Conservation (phyloP, 768 basidiomycete species). For the Porphyrellus cyaneotinctus region DNA sequence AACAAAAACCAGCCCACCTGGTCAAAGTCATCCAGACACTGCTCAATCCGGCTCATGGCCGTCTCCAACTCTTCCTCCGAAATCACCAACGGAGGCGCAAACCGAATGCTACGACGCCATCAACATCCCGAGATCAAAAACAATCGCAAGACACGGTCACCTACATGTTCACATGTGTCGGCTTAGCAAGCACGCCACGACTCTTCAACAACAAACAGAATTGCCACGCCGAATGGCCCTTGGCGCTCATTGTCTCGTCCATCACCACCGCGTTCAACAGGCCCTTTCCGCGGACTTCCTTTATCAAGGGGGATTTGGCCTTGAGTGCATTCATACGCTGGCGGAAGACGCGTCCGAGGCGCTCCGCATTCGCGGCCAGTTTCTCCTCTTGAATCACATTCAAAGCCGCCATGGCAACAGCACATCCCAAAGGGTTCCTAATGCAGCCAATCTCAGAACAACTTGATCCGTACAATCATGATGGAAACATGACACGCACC, state of each 20-base stretch:
- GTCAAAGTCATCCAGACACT: slow-evolving; percentile 79
- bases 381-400: slow-evolving; percentile 87
- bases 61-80: slow-evolving; percentile 78
- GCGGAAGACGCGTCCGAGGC: slow-evolving; percentile 82
- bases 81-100: slow-evolving; percentile 95
- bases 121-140: not conserved
- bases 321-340: slow-evolving; percentile 48
- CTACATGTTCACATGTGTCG: slow-evolving; percentile 91
- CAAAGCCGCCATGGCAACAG: slow-evolving; percentile 91
- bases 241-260: slow-evolving; percentile 72
- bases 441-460: not conserved
- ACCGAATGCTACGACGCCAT: slow-evolving; percentile 67
- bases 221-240: slow-evolving; percentile 91
- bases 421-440: slow-evolving; percentile 92
- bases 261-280: slow-evolving; percentile 93
- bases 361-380: slow-evolving; percentile 74
- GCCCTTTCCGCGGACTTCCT: slow-evolving; percentile 79
- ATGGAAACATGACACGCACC: slow-evolving; percentile 43
- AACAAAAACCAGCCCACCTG: slow-evolving; percentile 40
- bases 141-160: slow-evolving; percentile 31
- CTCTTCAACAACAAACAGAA: slow-evolving; percentile 90
- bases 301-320: slow-evolving; percentile 61
- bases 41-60: slow-evolving; percentile 71
- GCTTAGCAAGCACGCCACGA: slow-evolving; percentile 90
- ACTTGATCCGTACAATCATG: not conserved